phyloP scores from a whole-genome alignment of 805 yeast species.

The Jamesozyma rosinii region DNA sequence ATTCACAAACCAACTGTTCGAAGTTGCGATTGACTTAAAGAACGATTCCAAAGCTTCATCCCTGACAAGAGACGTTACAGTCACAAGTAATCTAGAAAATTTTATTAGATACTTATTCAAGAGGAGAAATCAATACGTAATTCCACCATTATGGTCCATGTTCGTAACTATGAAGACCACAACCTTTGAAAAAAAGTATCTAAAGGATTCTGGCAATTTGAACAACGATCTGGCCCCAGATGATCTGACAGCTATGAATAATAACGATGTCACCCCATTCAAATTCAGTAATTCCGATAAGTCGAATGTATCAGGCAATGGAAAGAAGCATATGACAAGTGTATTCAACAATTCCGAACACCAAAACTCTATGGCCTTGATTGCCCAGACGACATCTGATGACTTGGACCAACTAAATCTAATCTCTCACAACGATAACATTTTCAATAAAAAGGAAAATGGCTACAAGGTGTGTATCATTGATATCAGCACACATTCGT shows the following conservation, averaged over 20 bases:
- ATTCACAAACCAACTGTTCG: slow-evolving; percentile 20
- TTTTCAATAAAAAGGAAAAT: slow-evolving; percentile 26
- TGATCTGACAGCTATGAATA: slow-evolving; percentile 15
- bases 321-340: slow-evolving; percentile 9
- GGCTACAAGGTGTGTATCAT: slow-evolving; percentile 36
- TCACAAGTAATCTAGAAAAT: slow-evolving; percentile 25
- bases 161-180: slow-evolving; percentile 44
- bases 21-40: slow-evolving; percentile 13
- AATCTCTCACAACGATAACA: slow-evolving; percentile 19
- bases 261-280: slow-evolving; percentile 6
- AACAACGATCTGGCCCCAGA: not conserved
- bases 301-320: not conserved
- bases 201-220: slow-evolving; percentile 29
- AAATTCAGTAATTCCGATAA: not conserved
- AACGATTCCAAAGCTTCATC: slow-evolving; percentile 6
- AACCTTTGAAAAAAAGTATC: slow-evolving; percentile 37
- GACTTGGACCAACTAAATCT: slow-evolving; percentile 26
- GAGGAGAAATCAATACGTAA: slow-evolving; percentile 19
- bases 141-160: slow-evolving; percentile 48
- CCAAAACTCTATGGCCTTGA: slow-evolving; percentile 31
- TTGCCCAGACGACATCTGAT: slow-evolving; percentile 27
- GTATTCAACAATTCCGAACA: slow-evolving; percentile 25
- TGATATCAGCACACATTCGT: slow-evolving; percentile 43
- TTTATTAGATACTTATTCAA: slow-evolving; percentile 26
- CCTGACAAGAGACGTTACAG: slow-evolving; percentile 14